These are phyloP conservation scores for Pleurotus citrinopileatus DNA, from an alignment of 768 basidiomycete genomes.

Conservation along the genomic window DNA sequence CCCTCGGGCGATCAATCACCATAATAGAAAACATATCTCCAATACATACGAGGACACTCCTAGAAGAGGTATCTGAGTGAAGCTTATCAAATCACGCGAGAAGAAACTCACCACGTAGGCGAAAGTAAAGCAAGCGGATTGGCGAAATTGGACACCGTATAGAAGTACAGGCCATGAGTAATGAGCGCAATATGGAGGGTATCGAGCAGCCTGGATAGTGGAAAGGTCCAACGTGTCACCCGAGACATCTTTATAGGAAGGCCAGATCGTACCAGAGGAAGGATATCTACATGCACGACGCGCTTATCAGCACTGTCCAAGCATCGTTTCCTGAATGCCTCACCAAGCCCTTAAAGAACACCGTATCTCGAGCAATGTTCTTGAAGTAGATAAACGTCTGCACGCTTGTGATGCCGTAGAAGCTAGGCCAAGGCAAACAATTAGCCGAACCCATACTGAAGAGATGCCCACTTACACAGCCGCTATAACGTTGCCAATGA, in stretches of 20 bases:
- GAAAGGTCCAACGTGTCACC: neutral
- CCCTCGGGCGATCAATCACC: neutral
- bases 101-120: conserved; percentile 25
- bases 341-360: conserved; percentile 28
- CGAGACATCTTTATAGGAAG: neutral
- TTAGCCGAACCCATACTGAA: neutral
- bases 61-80: conserved; percentile 5
- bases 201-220: conserved; percentile 28
- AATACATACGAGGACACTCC: conserved; percentile 24
- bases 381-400: conserved; percentile 40
- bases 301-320: too few relatives aligned
- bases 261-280: conserved; percentile 21
- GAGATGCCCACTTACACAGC: conserved; percentile 28
- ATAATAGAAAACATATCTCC: neutral
- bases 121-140: conserved; percentile 22
- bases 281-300: conserved; percentile 16
- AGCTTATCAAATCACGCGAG: neutral
- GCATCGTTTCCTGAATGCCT: conserved; percentile 4
- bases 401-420: conserved; percentile 39
- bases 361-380: conserved; percentile 25
- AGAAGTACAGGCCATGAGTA: conserved; percentile 32
- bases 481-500: conserved; percentile 39
- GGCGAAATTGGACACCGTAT: conserved; percentile 30
- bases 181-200: conserved; percentile 30
- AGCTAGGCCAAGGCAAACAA: conserved; percentile 20